These are phyloP conservation scores for Ascochyta koolunga DNA, from an alignment of 2,329 filamentous ascomycete genomes.

Conservation along the genomic window DNA sequence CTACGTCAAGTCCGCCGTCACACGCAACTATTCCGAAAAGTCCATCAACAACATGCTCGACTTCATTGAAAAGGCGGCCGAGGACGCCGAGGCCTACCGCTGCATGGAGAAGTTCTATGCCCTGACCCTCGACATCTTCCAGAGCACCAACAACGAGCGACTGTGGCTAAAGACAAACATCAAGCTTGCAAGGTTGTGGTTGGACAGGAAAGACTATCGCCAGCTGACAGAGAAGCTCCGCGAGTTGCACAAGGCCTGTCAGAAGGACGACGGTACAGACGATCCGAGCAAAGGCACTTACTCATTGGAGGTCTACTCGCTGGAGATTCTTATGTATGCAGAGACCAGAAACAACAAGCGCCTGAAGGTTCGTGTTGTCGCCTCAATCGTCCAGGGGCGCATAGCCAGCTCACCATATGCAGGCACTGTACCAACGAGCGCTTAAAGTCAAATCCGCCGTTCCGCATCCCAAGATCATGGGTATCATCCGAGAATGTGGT, in stretches of 20 bases:
- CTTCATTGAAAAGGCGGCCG: conserved; percentile 89
- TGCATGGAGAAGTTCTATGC: conserved; percentile 97
- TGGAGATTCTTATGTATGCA: conserved; percentile 98
- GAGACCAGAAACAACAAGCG: conserved; percentile 98
- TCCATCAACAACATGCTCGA: conserved; percentile 99
- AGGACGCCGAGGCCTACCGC: conserved; percentile 71
- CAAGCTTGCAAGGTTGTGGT: conserved; percentile 88
- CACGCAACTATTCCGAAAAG: conserved; percentile 97
- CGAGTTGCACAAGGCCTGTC: conserved; percentile 88
- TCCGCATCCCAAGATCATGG: conserved; percentile 98
- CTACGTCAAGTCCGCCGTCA: conserved; percentile 96
- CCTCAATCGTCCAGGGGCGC: conserved; percentile 26
- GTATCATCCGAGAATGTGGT: conserved; percentile 96
- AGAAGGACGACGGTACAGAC: conserved; percentile 82
- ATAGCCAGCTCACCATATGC: conserved; percentile 30
- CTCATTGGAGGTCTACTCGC: conserved; percentile 90
- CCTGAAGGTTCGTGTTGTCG: conserved; percentile 66
- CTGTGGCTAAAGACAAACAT: conserved; percentile 98
- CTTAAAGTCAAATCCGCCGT: conserved; percentile 95
- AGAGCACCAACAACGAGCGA: conserved; percentile 95
- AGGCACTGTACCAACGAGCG: conserved; percentile 85
- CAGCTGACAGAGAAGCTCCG: conserved; percentile 81
- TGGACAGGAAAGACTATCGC: conserved; percentile 88
- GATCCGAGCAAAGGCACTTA: conserved; percentile 97
- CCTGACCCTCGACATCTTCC: conserved; percentile 89